A percentile compares a stretch with the other conserved stretches of the same genome.
These are phyloP conservation scores for Teratosphaeria zuluensis DNA, from an alignment of 2,329 filamentous ascomycete species.

Conservation along the genomic window DNA sequence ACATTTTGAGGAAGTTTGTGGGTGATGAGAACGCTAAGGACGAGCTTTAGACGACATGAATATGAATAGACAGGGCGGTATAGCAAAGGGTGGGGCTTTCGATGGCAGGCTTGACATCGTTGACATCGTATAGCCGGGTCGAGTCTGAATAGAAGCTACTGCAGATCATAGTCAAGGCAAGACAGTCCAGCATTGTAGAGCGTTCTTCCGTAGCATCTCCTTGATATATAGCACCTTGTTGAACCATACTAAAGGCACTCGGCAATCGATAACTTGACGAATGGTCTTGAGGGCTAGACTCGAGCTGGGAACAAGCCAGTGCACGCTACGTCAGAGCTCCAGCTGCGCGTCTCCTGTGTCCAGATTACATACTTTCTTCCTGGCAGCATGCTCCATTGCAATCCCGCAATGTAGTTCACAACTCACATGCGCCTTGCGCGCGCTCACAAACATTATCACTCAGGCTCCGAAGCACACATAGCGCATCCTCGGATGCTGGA, in stretches of 20 bases:
- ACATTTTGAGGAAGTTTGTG: conserved; percentile 73
- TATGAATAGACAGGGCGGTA: not conserved
- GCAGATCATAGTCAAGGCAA: no score
- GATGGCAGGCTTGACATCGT: no score
- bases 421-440: conserved; percentile 1
- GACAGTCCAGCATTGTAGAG: no score
- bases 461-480: not conserved
- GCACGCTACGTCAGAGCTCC: not conserved
- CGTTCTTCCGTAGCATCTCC: no score
- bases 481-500: not conserved
- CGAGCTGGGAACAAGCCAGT: not conserved
- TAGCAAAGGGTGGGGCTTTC: not conserved
- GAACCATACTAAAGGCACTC: no score
- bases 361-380: not conserved
- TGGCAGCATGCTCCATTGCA: not conserved
- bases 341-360: not conserved
- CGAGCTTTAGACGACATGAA: conserved; percentile 20
- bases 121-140: no score
- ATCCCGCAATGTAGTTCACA: not conserved
- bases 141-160: no score
- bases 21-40: conserved; percentile 23
- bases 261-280: no score
- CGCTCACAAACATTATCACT: not conserved
- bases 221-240: no score
- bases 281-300: no score